These are phyloP conservation scores for Lactarius pseudohatsudake DNA, from an alignment of 768 basidiomycete species.

Conservation along the genomic window DNA sequence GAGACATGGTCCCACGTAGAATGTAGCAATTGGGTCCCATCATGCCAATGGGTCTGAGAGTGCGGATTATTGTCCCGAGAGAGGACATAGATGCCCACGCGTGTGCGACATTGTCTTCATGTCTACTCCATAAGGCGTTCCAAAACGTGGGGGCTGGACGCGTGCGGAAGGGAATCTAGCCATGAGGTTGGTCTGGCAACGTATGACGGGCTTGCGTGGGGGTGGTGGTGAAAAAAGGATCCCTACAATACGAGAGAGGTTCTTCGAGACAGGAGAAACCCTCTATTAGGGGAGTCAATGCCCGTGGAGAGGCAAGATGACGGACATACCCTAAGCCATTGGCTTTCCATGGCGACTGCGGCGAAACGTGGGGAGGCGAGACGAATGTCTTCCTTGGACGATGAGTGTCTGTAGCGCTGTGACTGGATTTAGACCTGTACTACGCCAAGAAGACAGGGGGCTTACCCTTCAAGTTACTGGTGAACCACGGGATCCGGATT, in stretches of 20 bases:
- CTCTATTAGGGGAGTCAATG: conserved; percentile 18
- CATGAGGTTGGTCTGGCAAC: conserved; percentile 3
- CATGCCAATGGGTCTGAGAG: background rate
- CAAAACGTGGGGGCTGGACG: background rate
- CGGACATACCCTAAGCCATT: conserved; percentile 10
- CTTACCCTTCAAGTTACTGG: background rate
- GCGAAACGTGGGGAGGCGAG: conserved; percentile 7
- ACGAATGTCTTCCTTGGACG: conserved; percentile 15
- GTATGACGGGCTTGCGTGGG: conserved; percentile 8
- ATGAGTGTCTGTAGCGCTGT: background rate
- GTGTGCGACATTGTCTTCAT: background rate
- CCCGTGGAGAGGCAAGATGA: background rate
- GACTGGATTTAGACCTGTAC: background rate
- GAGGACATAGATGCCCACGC: background rate
- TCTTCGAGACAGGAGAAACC: conserved; percentile 4
- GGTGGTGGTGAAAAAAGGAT: conserved; percentile 8
- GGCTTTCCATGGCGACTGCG: conserved; percentile 1
- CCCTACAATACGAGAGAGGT: conserved; percentile 18
- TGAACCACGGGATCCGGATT: background rate
- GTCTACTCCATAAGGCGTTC: background rate
- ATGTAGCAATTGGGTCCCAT: background rate
- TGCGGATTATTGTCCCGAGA: background rate
- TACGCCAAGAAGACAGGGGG: background rate
- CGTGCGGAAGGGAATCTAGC: background rate
- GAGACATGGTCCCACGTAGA: background rate